phyloP scores from a whole-genome alignment of 2,329 filamentous ascomycete genomes.

The Aspergillus chevalieri region DNA sequence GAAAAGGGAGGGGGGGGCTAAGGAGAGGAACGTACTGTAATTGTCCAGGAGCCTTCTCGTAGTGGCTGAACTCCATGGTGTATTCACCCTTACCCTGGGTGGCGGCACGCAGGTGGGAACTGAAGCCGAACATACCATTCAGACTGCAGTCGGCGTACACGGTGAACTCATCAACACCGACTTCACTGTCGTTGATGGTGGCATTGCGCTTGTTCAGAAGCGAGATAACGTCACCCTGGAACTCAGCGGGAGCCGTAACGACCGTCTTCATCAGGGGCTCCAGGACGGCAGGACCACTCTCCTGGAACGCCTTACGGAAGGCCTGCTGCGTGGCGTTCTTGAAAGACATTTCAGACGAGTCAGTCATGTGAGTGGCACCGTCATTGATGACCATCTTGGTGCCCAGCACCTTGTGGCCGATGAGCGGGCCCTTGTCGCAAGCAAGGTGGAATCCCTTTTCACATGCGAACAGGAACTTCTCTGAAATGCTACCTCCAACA shows the following conservation, averaged over 20 bases:
- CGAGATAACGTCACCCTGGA: constrained; percentile 92
- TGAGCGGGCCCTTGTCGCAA: constrained; percentile 78
- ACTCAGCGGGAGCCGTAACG: constrained; percentile 91
- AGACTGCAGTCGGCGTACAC: constrained; percentile 86
- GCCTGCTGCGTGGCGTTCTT: constrained; percentile 91
- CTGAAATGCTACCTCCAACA: constrained; percentile 80
- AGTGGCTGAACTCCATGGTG: constrained; percentile 98
- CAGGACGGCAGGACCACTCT: constrained; percentile 74
- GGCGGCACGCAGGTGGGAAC: constrained; percentile 78
- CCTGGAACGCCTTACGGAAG: constrained; percentile 86
- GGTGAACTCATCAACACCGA: constrained; percentile 88
- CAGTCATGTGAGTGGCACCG: constrained; percentile 93
- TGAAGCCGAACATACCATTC: constrained; percentile 98
- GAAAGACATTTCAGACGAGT: constrained; percentile 96
- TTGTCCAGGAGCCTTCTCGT: constrained; percentile 77
- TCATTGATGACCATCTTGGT: constrained; percentile 89
- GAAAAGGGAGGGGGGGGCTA: neutral
- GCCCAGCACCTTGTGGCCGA: constrained; percentile 89
- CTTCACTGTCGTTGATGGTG: constrained; percentile 91
- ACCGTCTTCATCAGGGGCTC: constrained; percentile 98
- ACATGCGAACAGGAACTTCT: constrained; percentile 93
- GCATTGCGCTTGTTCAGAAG: constrained; percentile 95
- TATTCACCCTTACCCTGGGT: constrained; percentile 99
- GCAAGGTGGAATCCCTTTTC: constrained; percentile 86
- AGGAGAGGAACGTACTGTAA: constrained; percentile 63